Evolutionary conservation across 2,329 filamentous ascomycete species (phyloP).

Genomic region (Ophiostoma sp.): DNA sequence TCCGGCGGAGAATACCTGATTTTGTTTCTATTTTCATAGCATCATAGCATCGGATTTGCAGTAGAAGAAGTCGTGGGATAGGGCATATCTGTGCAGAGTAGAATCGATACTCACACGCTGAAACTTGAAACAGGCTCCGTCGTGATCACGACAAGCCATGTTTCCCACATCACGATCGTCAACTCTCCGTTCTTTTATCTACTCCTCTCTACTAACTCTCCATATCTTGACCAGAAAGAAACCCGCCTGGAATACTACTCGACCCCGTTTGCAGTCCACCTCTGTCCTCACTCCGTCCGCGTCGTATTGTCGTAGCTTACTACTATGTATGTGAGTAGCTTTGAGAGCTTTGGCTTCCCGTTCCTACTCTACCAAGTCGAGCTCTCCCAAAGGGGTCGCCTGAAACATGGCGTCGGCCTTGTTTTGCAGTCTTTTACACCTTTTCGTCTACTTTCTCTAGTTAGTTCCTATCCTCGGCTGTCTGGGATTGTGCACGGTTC

Average conservation of each 20-base stretch:
- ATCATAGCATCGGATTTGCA: neutral
- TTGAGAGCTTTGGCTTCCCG: neutral
- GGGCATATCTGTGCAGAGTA: no score
- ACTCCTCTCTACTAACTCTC: neutral
- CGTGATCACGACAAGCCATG: neutral
- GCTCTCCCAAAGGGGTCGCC: neutral
- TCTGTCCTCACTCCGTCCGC: neutral
- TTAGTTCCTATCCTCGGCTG: neutral
- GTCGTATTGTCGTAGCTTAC: neutral
- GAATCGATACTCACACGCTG: neutral
- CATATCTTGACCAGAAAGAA: neutral
- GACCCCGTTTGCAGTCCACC: neutral
- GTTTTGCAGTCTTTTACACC: neutral
- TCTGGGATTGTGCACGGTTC: conserved; percentile 14
- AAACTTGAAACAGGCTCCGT: neutral
- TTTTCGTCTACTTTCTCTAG: neutral
- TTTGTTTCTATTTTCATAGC: neutral
- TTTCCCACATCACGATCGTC: neutral
- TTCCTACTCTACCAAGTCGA: no score
- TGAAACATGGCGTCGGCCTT: neutral
- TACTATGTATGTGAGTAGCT: neutral
- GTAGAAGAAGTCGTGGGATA: neutral
- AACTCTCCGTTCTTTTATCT: neutral
- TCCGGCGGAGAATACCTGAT: neutral
- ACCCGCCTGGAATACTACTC: neutral